A percentile compares a stretch with the other conserved stretches of the same genome.
Evolutionary conservation across 352 stramenopile genomes (phyloP).

Genomic region (Albugo candida): DNA sequence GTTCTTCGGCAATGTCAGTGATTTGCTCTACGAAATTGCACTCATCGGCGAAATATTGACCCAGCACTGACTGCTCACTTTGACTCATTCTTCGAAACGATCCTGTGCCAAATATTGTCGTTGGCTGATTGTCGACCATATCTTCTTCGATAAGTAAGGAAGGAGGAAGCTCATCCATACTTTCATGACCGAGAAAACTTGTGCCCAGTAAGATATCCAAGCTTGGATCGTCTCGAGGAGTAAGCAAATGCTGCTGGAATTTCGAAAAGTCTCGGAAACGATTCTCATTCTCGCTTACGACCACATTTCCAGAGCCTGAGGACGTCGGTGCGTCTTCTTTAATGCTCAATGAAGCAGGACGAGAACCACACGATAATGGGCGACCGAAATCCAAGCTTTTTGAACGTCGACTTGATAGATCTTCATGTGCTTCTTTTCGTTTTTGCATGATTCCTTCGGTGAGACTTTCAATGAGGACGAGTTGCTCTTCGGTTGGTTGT

Average conservation of each 20-base stretch:
- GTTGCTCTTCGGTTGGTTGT: slow-evolving; percentile 65
- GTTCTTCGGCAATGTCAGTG: slow-evolving; percentile 62
- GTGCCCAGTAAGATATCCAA: slow-evolving; percentile 21
- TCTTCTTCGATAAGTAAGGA: slow-evolving; percentile 21
- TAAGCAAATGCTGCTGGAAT: slow-evolving; percentile 75
- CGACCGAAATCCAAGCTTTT: slow-evolving; percentile 7
- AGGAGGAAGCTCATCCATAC: slow-evolving; percentile 1
- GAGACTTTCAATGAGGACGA: slow-evolving; percentile 61
- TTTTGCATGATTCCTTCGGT: slow-evolving; percentile 59
- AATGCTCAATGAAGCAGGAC: no score
- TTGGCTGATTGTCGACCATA: slow-evolving; percentile 32
- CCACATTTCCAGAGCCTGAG: neutral
- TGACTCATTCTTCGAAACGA: slow-evolving; percentile 54
- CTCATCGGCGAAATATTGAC: slow-evolving; percentile 71
- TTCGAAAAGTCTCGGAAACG: slow-evolving; percentile 70
- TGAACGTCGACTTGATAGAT: neutral
- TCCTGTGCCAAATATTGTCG: slow-evolving; percentile 39
- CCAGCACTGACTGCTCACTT: slow-evolving; percentile 58
- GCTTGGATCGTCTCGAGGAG: slow-evolving; percentile 28
- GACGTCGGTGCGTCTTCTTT: slow-evolving; percentile 1
- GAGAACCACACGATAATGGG: neutral
- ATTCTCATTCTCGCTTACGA: slow-evolving; percentile 14
- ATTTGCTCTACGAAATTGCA: slow-evolving; percentile 81
- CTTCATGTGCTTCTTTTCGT: slow-evolving; percentile 11
- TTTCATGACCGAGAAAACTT: neutral